Base-by-base conservation (phyloP, 352 stramenopile species). In the Peronospora destructor region DNA sequence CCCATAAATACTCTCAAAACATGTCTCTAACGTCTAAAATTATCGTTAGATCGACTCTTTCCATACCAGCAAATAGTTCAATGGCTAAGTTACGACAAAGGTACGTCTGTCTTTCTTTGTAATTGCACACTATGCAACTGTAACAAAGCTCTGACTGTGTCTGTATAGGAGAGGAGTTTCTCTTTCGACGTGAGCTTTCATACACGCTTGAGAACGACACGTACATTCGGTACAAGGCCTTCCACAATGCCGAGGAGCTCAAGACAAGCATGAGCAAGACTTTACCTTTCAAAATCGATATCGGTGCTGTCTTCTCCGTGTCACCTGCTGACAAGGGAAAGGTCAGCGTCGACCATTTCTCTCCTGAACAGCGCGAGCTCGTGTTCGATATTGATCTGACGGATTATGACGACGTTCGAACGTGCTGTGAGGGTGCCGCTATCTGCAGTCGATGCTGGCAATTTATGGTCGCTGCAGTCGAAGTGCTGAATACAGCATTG, bases 331-430 rank as follows among this genome's bases (percentile, higher is more conserved):
- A 94, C 55, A 92, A 94, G 30, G 80, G 78, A 64, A 94, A 94
- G 33, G 80, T 94, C 14, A 90, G 83, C 34, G 65, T 75, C 12
- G 71, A 92, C 41, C 23, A 26, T 98, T 99, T 32, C 57, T 63
- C 81, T 21, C 85, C 96, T 0, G 78, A 96, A 14, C 84, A 98
- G 59, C 84, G 97, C 23, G 97, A 99, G 67, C 84, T 99, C 12
- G 96, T 99, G 25, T 99, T 99, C 64, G 97, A 99, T 94, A 98
- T 99, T 61, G 97, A 99, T 95, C 71, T 99, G 8, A 99, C 95
- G 0, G 97, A 99, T 73, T 99, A 99, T 85, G 96, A 99, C 68
- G 92, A 98, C 59, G 95, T 99, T 37, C 88, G 96, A 25, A 97
- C 92, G 34, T 99, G 96, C 75, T 97, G 91, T 62, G 71, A 81